These are phyloP conservation scores for Hagleromyces aurorensis DNA, from an alignment of 805 yeast genomes.

Conservation along the genomic window DNA sequence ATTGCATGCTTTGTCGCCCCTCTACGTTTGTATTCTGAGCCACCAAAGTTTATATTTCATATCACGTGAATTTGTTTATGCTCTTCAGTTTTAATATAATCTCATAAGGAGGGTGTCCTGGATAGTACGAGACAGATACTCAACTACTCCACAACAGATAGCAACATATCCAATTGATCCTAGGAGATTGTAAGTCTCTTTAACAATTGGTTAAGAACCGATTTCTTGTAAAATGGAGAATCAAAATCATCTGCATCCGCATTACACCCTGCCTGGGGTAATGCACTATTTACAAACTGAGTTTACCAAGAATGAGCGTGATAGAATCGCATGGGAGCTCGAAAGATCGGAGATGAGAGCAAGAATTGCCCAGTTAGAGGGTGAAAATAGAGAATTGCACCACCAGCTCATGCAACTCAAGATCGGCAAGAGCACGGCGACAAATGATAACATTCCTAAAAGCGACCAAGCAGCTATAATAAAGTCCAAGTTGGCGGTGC, in stretches of 20 bases:
- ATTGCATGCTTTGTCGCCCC: too few relatives aligned
- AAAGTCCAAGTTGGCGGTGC: constrained; percentile 24
- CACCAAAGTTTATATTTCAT: too few relatives aligned
- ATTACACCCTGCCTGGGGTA: constrained; percentile 40
- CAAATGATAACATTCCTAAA: constrained; percentile 1
- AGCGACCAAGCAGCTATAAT: constrained; percentile 10
- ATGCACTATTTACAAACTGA: constrained; percentile 57
- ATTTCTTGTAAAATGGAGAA: constrained; percentile 6
- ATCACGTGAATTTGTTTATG: too few relatives aligned
- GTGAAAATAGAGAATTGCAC: constrained; percentile 39
- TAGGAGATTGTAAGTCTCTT: too few relatives aligned
- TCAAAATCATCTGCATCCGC: constrained; percentile 14
- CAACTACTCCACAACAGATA: too few relatives aligned
- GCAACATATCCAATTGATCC: too few relatives aligned
- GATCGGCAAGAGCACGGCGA: not conserved
- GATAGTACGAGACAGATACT: too few relatives aligned
- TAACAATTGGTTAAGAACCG: too few relatives aligned
- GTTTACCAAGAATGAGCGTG: constrained; percentile 54
- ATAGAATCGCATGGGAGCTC: constrained; percentile 51
- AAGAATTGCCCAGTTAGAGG: constrained; percentile 42
- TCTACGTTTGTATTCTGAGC: too few relatives aligned
- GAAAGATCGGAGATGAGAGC: constrained; percentile 55
- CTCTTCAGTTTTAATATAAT: too few relatives aligned
- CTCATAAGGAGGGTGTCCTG: too few relatives aligned
- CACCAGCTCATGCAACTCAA: constrained; percentile 12